These are phyloP conservation scores for Moringa oleifera DNA, from an alignment of 345 rosid species.

Conservation along the genomic window DNA sequence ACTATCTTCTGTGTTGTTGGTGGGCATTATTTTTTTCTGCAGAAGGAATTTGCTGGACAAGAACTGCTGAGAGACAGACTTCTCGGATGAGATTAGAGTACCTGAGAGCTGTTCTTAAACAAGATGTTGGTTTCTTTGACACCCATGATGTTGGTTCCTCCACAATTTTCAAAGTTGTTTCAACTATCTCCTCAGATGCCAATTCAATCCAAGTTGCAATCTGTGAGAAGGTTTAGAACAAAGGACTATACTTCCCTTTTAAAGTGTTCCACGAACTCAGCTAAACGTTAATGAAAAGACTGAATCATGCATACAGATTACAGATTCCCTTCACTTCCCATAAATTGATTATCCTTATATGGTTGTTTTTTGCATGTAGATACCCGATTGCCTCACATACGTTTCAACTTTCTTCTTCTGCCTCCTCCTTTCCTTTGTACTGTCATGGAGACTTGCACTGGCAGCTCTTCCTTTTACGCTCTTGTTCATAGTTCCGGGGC, in stretches of 20 bases:
- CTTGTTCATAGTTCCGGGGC: slow-evolving; percentile 52
- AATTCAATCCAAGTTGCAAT: slow-evolving; percentile 64
- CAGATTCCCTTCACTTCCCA: too few species aligned
- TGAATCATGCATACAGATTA: too few species aligned
- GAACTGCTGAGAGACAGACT: slow-evolving; percentile 68
- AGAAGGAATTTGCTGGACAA: slow-evolving; percentile 75
- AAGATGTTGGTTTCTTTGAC: slow-evolving; percentile 63
- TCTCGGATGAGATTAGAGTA: slow-evolving; percentile 53
- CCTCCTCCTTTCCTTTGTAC: slow-evolving; percentile 37
- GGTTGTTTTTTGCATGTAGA: slow-evolving; percentile 28
- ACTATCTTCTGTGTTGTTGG: not conserved
- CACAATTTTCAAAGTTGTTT: slow-evolving; percentile 53
- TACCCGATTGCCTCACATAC: slow-evolving; percentile 48
- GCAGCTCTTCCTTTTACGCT: slow-evolving; percentile 53
- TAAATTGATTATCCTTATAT: too few species aligned
- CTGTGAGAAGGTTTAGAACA: slow-evolving; percentile 56
- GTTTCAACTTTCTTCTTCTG: slow-evolving; percentile 52
- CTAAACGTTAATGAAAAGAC: too few species aligned
- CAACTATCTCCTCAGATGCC: slow-evolving; percentile 56
- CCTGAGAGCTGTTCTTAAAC: slow-evolving; percentile 62
- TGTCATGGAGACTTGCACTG: slow-evolving; percentile 56
- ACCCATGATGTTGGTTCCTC: slow-evolving; percentile 58
- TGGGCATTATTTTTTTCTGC: slow-evolving; percentile 10
- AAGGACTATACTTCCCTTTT: too few species aligned
- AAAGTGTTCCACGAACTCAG: too few species aligned